Evolutionary conservation across 2,329 filamentous ascomycete species (phyloP), one percentile per base, ranked within the genome.

Genomic region (Pleurostoma richardsiae): DNA sequence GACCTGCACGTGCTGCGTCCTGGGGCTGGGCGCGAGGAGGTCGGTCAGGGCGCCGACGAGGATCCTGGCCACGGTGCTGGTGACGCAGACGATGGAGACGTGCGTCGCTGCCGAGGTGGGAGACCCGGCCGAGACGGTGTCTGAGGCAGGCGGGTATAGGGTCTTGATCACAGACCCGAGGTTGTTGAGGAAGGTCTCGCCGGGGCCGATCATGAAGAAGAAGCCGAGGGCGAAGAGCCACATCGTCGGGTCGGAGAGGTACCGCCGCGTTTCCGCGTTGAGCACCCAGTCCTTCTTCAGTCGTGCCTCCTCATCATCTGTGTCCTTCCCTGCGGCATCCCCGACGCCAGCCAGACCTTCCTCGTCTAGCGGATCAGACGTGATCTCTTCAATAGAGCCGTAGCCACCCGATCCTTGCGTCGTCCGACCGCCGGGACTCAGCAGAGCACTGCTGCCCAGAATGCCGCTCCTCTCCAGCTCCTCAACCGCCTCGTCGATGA

Each of bases 161-260:
- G 92, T 95, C 55, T 88, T 86, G 56, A 97, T 91, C 51, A 99
- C 85, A 28, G 91, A 96, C 33, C 94, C 94, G 7, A 99, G 73
- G 58, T 97, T 99, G 70, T 97, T 99, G 69, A 97, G 90, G 64
- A 96, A 99, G 8, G 92, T 88, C 68, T 99, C 94, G n/a, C 91
- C 92, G 0, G 94, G 92, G 0, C 94, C 94, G 45, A 91, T 88
- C 56, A 96, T 88, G 52, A 97, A 79, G 66, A 97, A 89, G 68
- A 99, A 97, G 26, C 90, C 91, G 1, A 85, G 72, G 0, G 92
- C 90, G 55, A 99, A 85, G 62, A 84, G 88, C 92, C 92, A 99
- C 92, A 97, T 97, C 10, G 90, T 96, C 50, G 80, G 83, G 56
- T 99, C 94, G 28, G 80, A 77, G 7, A 99, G 75, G 64, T 97